These are phyloP conservation scores for Xylaria sp. DNA, from an alignment of 2,329 filamentous ascomycete species.

Conservation along the genomic window DNA sequence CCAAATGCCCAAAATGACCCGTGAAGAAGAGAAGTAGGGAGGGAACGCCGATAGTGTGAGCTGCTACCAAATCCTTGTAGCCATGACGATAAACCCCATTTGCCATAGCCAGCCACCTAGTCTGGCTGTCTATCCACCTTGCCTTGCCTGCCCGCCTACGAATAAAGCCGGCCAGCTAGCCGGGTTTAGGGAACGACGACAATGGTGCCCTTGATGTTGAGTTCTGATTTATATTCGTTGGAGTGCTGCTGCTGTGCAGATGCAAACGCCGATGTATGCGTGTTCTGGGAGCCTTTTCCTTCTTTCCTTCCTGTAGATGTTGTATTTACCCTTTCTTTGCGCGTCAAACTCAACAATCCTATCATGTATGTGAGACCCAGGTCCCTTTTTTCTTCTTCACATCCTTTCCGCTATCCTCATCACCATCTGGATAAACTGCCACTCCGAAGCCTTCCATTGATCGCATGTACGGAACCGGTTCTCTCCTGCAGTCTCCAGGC, in stretches of 20 bases:
- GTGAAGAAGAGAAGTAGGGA: too few relatives aligned
- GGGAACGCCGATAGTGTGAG: too few relatives aligned
- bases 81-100: too few relatives aligned
- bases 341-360: background rate
- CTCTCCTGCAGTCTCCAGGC: conserved; percentile 55
- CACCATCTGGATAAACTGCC: conserved; percentile 36
- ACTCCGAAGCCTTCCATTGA: conserved; percentile 36
- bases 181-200: too few relatives aligned
- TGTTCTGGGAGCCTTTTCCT: conserved; percentile 10
- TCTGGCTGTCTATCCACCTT: background rate
- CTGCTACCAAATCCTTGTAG: too few relatives aligned
- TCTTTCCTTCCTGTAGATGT: background rate
- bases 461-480: conserved; percentile 18
- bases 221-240: conserved; percentile 14
- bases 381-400: background rate
- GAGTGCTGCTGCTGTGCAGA: conserved; percentile 16
- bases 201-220: too few relatives aligned
- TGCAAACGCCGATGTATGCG: conserved; percentile 22
- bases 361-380: background rate
- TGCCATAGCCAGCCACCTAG: too few relatives aligned
- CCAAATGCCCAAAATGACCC: too few relatives aligned
- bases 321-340: background rate
- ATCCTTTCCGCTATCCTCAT: conserved; percentile 1
- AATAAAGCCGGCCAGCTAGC: background rate
- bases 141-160: too few relatives aligned